A percentile compares a stretch with the other conserved stretches of the same genome.
Conservation (phyloP, 208 protist species). For the Acanthamoeba lenticulata region DNA sequence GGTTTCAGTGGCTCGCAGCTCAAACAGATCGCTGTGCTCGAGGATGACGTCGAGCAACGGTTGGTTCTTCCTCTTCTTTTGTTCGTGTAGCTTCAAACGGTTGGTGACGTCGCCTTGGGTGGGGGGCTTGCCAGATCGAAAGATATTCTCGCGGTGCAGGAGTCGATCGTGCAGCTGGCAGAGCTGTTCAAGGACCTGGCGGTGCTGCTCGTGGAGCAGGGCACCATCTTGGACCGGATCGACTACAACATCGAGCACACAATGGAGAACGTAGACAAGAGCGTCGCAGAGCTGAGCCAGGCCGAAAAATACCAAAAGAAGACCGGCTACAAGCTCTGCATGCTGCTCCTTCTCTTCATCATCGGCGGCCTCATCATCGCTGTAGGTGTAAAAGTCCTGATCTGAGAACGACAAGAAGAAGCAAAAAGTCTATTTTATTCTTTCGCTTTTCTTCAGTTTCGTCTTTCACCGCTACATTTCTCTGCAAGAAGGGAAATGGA, state of each 20-base stretch:
- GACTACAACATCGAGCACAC: slow-evolving; percentile 96
- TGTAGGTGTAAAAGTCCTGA: slow-evolving; percentile 90
- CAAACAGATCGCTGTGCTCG: slow-evolving; percentile 92
- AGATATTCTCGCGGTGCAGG: slow-evolving; percentile 93
- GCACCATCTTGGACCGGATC: slow-evolving; percentile 94
- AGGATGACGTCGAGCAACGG: slow-evolving; percentile 92
- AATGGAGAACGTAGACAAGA: slow-evolving; percentile 89
- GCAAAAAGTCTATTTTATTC: not conserved
- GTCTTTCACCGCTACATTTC: no score
- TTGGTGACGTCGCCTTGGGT: not conserved
- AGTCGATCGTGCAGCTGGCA: slow-evolving; percentile 93
- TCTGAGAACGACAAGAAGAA: slow-evolving; percentile 65
- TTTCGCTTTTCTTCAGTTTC: no score
- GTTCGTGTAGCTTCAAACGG: no score
- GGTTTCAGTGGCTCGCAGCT: slow-evolving; percentile 94
- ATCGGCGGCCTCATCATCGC: slow-evolving; percentile 91
- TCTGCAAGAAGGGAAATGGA: not conserved
- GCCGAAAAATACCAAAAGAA: slow-evolving; percentile 89
- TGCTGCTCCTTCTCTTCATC: slow-evolving; percentile 92
- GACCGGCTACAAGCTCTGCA: slow-evolving; percentile 91
- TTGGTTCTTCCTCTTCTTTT: slow-evolving; percentile 78
- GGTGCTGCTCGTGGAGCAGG: slow-evolving; percentile 93
- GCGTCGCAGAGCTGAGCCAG: slow-evolving; percentile 89
- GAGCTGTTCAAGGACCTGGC: slow-evolving; percentile 95
- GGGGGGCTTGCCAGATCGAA: not conserved